These are phyloP conservation scores for Sonneratia caseolaris DNA, from an alignment of 345 rosid genomes.

Conservation along the genomic window DNA sequence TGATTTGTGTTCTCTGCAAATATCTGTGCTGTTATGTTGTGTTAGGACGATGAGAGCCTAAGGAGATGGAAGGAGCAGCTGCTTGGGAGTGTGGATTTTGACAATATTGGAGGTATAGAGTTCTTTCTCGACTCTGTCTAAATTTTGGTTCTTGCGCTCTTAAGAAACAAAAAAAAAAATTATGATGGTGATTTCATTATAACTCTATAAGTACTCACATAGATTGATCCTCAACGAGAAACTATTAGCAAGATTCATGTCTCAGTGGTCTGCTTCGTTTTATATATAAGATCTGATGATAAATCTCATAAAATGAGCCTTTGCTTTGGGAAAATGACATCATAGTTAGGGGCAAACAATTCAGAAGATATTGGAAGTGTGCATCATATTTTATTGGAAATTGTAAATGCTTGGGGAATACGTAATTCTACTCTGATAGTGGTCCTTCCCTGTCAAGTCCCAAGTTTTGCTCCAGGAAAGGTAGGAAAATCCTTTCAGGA, in stretches of 20 bases:
- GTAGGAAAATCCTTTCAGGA: no score
- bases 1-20: not conserved
- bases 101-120: conserved; percentile 44
- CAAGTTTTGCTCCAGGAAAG: no score
- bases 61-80: conserved; percentile 78
- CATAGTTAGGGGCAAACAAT: not conserved
- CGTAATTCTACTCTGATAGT: no score
- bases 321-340: not conserved
- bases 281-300: no score
- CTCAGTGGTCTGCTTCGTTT: no score
- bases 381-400: not conserved
- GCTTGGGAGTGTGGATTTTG: conserved; percentile 50
- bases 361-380: not conserved
- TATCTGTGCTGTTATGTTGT: conserved; percentile 11
- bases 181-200: no score
- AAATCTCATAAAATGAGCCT: not conserved
- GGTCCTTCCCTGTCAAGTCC: no score
- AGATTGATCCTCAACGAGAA: no score
- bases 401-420: no score
- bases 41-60: conserved; percentile 66
- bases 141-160: not conserved
- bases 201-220: no score
- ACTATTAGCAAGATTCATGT: not conserved
- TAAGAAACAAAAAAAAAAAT: not conserved
- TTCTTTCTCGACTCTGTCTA: not conserved